Conservation (phyloP, 768 basidiomycete species). For the Cantharellus anzutake region DNA sequence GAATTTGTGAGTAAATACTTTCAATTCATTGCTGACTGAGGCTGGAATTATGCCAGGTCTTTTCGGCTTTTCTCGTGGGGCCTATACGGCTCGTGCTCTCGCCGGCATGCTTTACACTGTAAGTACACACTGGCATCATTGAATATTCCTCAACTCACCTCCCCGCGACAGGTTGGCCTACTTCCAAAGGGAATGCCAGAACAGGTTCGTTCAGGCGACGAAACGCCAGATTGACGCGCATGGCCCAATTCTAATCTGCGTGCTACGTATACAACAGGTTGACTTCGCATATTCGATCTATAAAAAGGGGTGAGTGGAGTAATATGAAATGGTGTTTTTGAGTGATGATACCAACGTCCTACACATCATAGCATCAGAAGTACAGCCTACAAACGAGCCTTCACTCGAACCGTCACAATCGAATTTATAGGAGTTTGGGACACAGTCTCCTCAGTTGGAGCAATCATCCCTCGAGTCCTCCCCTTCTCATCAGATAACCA, state of each 20-base stretch:
- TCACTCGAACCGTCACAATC: slow-evolving; percentile 9
- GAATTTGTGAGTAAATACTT: slow-evolving; percentile 12
- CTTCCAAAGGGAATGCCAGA: slow-evolving; percentile 10
- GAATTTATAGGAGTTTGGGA: slow-evolving; percentile 14
- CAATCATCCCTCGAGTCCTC: slow-evolving; percentile 8
- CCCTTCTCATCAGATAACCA: slow-evolving; percentile 12
- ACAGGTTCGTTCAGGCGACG: not conserved
- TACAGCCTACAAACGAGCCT: slow-evolving; percentile 10
- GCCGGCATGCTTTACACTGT: slow-evolving; percentile 35
- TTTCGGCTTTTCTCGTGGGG: slow-evolving; percentile 17
- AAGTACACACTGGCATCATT: not conserved
- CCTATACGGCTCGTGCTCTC: slow-evolving; percentile 12
- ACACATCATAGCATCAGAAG: not conserved
- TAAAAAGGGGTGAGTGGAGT: not conserved
- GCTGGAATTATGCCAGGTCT: slow-evolving; percentile 3
- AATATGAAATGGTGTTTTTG: not conserved
- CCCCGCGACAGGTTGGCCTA: slow-evolving; percentile 16
- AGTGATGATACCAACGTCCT: not conserved
- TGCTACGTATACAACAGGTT: not conserved
- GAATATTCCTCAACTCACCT: not conserved
- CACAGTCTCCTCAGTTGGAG: slow-evolving; percentile 12
- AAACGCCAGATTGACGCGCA: too few relatives aligned
- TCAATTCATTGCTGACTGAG: not conserved
- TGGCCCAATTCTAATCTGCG: too few relatives aligned
- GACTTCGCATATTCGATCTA: not conserved